Evolutionary conservation across 306 rosid genomes (phyloP).

Genomic region (Ammopiptanthus mongolicus): DNA sequence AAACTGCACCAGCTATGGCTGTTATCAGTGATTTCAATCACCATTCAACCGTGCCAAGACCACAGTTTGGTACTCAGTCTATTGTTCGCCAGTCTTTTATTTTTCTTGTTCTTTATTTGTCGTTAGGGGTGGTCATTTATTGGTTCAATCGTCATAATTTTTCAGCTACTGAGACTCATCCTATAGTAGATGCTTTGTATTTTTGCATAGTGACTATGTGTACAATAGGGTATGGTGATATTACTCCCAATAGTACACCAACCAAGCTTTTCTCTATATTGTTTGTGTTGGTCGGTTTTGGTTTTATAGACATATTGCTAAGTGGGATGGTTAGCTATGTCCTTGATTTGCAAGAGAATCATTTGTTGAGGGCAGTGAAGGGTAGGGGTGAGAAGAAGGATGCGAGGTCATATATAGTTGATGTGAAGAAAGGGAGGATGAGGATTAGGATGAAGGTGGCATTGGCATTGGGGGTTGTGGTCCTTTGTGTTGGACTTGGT

Average conservation of each 20-base stretch:
- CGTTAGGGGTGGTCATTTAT: conserved; percentile 70
- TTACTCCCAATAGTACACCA: conserved; percentile 63
- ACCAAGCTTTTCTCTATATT: conserved; percentile 76
- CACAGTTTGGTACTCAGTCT: conserved; percentile 50
- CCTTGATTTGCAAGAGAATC: conserved; percentile 88
- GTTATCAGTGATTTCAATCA: conserved; percentile 48
- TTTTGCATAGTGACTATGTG: conserved; percentile 97
- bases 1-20: conserved; percentile 92
- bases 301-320: conserved; percentile 81
- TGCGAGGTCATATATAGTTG: conserved; percentile 60
- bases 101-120: conserved; percentile 62
- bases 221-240: conserved; percentile 94
- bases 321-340: conserved; percentile 90
- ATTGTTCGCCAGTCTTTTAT: conserved; percentile 59
- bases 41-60: conserved; percentile 30
- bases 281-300: conserved; percentile 91
- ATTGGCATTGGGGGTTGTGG: conserved; percentile 84
- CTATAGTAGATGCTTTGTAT: conserved; percentile 83
- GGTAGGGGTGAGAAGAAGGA: conserved; percentile 49
- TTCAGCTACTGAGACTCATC: conserved; percentile 58
- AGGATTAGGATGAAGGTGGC: conserved; percentile 97
- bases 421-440: conserved; percentile 97
- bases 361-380: conserved; percentile 57
- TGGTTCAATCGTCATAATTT: conserved; percentile 66
- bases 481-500: conserved; percentile 85